Conservation (phyloP, 2,329 filamentous ascomycete genomes). For the Phyllosticta citriasiana region DNA sequence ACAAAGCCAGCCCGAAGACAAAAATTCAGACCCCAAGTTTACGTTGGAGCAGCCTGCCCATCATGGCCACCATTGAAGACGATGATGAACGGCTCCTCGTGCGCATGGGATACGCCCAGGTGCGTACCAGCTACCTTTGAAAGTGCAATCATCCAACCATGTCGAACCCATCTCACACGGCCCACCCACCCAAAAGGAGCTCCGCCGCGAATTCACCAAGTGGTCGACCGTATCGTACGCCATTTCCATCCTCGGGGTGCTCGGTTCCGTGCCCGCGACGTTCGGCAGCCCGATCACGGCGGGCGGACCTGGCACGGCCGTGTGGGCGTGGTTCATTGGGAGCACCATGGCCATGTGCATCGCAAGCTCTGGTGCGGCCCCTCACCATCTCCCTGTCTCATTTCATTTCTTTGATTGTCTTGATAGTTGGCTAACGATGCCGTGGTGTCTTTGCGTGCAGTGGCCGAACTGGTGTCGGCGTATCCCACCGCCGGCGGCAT, state of each 20-base stretch:
- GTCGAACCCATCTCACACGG: background rate
- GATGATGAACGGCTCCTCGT: conserved; percentile 52
- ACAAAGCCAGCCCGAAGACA: too few relatives aligned
- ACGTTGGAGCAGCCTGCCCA: background rate
- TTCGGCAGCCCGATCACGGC: conserved; percentile 48
- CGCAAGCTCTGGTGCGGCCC: conserved; percentile 42
- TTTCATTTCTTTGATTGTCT: background rate
- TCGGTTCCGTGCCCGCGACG: conserved; percentile 56
- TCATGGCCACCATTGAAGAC: conserved; percentile 43
- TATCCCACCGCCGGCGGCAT: conserved; percentile 55
- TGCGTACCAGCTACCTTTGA: conserved; percentile 20
- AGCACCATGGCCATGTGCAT: conserved; percentile 56
- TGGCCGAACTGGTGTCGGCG: conserved; percentile 56
- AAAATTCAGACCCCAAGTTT: too few relatives aligned
- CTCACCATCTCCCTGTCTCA: background rate
- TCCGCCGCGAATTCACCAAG: conserved; percentile 54
- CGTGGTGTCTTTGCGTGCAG: conserved; percentile 21
- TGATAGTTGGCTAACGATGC: conserved; percentile 7
- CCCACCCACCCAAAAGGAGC: conserved; percentile 37
- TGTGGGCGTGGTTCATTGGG: conserved; percentile 57
- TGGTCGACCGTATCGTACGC: conserved; percentile 59
- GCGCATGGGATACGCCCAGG: conserved; percentile 54
- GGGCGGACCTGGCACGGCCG: conserved; percentile 53
- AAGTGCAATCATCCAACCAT: background rate
- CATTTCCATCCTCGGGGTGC: conserved; percentile 53